A percentile compares a stretch with the other conserved stretches of the same genome.
Conservation (phyloP, 805 yeast genomes). For the Novakomyces olei region DNA sequence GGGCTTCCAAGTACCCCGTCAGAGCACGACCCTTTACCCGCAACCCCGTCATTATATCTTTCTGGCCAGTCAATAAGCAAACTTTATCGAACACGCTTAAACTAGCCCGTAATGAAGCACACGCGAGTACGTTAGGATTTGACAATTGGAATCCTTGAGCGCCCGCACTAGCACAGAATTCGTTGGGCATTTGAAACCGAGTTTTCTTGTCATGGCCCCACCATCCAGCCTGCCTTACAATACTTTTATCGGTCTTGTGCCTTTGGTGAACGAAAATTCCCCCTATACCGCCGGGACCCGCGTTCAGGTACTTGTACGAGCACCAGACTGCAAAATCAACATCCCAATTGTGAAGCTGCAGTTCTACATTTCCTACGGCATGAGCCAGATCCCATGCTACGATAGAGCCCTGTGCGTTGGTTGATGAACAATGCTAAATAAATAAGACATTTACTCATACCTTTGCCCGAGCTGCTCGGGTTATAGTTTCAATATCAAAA, state of each 20-base stretch:
- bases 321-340: slow-evolving; percentile 94
- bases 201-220: slow-evolving; percentile 67
- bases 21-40: slow-evolving; percentile 34
- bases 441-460: no score
- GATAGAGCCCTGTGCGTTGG: slow-evolving; percentile 26
- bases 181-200: slow-evolving; percentile 47
- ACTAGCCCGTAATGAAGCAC: slow-evolving; percentile 47
- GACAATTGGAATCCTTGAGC: slow-evolving; percentile 80
- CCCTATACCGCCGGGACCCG: slow-evolving; percentile 89
- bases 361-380: slow-evolving; percentile 69
- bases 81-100: slow-evolving; percentile 33
- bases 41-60: slow-evolving; percentile 29
- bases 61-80: no score
- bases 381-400: slow-evolving; percentile 92
- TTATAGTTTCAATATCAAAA: slow-evolving; percentile 54
- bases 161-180: slow-evolving; percentile 57
- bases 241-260: slow-evolving; percentile 13
- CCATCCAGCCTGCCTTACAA: slow-evolving; percentile 90
- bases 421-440: no score
- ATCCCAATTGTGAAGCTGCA: slow-evolving; percentile 63
- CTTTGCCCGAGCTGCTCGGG: slow-evolving; percentile 39
- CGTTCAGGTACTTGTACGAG: slow-evolving; percentile 68
- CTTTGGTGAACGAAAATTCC: slow-evolving; percentile 59
- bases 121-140: slow-evolving; percentile 73
- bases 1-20: slow-evolving; percentile 32